Percentiles rank a stretch among this genome's conserved stretches.
phyloP scores from a whole-genome alignment of 2,329 filamentous ascomycete genomes.

The Beauveria varroae region DNA sequence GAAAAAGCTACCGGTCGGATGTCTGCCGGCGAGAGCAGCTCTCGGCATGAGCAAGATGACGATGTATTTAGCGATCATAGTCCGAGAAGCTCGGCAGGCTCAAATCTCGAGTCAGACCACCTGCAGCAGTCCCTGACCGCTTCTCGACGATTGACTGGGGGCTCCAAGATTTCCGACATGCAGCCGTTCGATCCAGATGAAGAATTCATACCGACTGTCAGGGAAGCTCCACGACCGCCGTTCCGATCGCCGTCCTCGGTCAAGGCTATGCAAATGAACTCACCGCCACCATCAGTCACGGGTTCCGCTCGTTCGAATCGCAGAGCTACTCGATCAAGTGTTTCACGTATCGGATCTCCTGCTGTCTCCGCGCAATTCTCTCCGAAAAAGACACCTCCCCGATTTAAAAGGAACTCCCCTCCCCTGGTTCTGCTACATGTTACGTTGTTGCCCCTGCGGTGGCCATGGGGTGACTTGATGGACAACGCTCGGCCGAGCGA shows the following conservation, averaged over 20 bases:
- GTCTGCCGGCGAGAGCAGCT: constrained; percentile 30
- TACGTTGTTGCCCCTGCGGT: constrained; percentile 63
- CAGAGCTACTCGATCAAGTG: constrained; percentile 36
- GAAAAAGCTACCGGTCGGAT: not conserved
- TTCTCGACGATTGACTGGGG: constrained; percentile 23
- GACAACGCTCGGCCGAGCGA: constrained; percentile 33
- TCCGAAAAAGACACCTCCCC: constrained; percentile 49
- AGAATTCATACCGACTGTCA: constrained; percentile 46
- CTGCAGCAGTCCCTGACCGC: constrained; percentile 12
- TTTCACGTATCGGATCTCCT: constrained; percentile 52
- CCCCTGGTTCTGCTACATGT: constrained; percentile 73
- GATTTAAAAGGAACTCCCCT: constrained; percentile 49
- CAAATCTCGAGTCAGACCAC: constrained; percentile 32
- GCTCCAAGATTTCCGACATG: constrained; percentile 39
- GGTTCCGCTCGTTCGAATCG: constrained; percentile 50
- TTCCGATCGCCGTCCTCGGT: constrained; percentile 65
- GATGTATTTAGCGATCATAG: constrained; percentile 54
- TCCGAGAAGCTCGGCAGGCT: constrained; percentile 49
- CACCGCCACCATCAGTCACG: constrained; percentile 50
- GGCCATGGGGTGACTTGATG: constrained; percentile 54
- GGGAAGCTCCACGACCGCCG: constrained; percentile 52
- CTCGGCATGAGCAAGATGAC: constrained; percentile 44
- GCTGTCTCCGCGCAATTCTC: constrained; percentile 44
- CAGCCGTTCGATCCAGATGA: constrained; percentile 40
- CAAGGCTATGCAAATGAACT: constrained; percentile 64